A percentile compares a stretch with the other conserved stretches of the same genome.
Evolutionary conservation across 257 asterid species (phyloP).

Genomic region (Gardenia jasminoides): DNA sequence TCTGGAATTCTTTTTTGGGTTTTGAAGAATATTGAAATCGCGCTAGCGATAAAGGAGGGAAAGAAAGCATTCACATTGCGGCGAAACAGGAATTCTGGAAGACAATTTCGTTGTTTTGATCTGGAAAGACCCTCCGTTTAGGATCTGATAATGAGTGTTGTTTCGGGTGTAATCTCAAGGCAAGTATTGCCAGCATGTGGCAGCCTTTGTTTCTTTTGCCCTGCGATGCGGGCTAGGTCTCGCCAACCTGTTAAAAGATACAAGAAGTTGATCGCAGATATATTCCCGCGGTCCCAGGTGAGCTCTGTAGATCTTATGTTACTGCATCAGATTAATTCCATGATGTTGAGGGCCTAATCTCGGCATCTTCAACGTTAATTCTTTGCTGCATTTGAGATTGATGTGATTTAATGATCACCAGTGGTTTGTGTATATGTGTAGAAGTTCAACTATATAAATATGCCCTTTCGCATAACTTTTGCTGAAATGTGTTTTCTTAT

Average conservation of each 20-base stretch:
- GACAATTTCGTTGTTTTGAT: neutral
- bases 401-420: neutral
- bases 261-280: constrained; percentile 92
- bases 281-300: constrained; percentile 83
- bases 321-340: neutral
- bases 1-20: constrained; percentile 27
- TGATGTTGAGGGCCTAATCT: neutral
- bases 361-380: neutral
- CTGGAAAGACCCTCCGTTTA: neutral
- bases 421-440: neutral
- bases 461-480: neutral
- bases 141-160: constrained; percentile 51
- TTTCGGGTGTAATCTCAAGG: constrained; percentile 89
- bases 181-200: constrained; percentile 96
- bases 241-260: constrained; percentile 99
- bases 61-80: constrained; percentile 41
- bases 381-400: neutral
- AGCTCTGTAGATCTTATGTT: constrained; percentile 28
- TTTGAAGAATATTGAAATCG: constrained; percentile 25
- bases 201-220: constrained; percentile 90
- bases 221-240: constrained; percentile 86
- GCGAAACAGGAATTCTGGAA: constrained; percentile 23
- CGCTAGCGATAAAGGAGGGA: constrained; percentile 55
- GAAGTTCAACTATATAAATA: neutral
- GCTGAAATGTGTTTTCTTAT: neutral